These are phyloP conservation scores for Coemansia guatemalensis DNA, from an alignment of 192 early-diverging fungal genomes.

Conservation along the genomic window DNA sequence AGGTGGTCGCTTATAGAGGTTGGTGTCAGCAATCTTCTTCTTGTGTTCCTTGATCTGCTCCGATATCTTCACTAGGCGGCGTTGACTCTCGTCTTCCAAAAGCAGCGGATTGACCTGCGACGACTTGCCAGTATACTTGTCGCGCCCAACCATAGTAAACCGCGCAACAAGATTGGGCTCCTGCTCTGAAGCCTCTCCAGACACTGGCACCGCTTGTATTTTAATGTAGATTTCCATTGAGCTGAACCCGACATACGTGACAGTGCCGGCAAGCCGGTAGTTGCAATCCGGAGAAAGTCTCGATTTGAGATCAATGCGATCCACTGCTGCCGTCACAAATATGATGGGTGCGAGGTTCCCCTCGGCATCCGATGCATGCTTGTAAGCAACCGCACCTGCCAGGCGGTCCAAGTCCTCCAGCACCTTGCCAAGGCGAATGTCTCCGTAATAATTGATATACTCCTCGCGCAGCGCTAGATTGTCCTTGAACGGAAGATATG, in stretches of 20 bases:
- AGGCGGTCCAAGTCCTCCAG: constrained; percentile 85
- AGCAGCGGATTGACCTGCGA: constrained; percentile 71
- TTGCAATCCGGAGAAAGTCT: constrained; percentile 65
- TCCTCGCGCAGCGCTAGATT: constrained; percentile 72
- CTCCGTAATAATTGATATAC: constrained; percentile 76
- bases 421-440: constrained; percentile 78
- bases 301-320: constrained; percentile 77
- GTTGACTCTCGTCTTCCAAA: constrained; percentile 72
- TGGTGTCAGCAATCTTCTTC: constrained; percentile 42
- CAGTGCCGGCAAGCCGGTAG: constrained; percentile 76
- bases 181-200: constrained; percentile 24
- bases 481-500: constrained; percentile 74
- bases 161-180: constrained; percentile 72
- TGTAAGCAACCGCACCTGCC: constrained; percentile 77
- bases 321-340: constrained; percentile 87
- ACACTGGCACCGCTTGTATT: constrained; percentile 58
- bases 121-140: constrained; percentile 68
- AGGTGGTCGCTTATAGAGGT: constrained; percentile 71
- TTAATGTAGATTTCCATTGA: constrained; percentile 85
- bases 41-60: constrained; percentile 66
- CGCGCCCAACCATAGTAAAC: constrained; percentile 87
- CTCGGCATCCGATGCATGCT: constrained; percentile 64
- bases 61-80: constrained; percentile 66
- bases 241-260: constrained; percentile 80
- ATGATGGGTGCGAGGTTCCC: constrained; percentile 59